Conservation (phyloP, 495 filamentous ascomycete genomes). For the Neurospora sp. region DNA sequence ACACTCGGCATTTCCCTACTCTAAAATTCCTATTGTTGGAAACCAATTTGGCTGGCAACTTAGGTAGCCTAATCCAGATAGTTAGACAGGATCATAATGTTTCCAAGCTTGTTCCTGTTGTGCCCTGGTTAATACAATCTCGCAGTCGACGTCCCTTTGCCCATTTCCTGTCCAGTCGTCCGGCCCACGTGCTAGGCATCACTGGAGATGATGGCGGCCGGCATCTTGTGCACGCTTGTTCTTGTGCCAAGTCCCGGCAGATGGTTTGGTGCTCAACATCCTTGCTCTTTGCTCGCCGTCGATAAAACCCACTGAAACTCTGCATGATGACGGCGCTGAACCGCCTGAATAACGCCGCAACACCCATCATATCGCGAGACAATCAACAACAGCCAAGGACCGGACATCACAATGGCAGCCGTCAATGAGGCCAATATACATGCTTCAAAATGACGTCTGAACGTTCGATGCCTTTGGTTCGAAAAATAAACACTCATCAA, state of each 20-base stretch:
- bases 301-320: too few relatives aligned
- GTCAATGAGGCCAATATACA: background rate
- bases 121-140: background rate
- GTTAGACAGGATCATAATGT: background rate
- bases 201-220: background rate
- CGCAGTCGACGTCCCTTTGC: background rate
- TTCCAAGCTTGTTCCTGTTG: background rate
- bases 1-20: background rate
- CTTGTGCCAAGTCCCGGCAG: too few relatives aligned
- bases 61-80: background rate
- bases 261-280: too few relatives aligned
- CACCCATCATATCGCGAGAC: background rate
- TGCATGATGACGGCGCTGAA: too few relatives aligned
- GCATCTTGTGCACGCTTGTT: background rate
- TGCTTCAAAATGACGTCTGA: background rate
- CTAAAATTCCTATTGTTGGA: too few relatives aligned
- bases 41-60: background rate
- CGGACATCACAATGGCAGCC: background rate
- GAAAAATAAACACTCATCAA: background rate
- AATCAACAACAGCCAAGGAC: background rate
- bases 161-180: background rate
- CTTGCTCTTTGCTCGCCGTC: too few relatives aligned
- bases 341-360: too few relatives aligned
- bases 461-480: background rate
- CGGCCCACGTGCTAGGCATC: background rate